Evolutionary conservation across 352 stramenopile genomes (phyloP).

Genomic region (Thraustochytrium striatum): DNA sequence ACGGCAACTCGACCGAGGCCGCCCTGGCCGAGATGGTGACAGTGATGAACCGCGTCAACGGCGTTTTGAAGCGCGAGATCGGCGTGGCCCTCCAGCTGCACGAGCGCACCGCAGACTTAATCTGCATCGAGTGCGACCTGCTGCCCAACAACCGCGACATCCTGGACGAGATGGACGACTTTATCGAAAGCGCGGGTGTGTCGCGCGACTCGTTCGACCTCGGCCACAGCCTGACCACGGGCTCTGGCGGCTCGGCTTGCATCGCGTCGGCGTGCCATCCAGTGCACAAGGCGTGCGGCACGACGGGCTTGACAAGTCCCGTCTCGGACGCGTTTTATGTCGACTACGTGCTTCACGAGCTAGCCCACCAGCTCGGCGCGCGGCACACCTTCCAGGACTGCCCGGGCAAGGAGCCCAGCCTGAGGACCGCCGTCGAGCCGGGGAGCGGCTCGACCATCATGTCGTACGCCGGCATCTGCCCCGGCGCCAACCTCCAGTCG

Average conservation of each 20-base stretch:
- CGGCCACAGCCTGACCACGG: neutral
- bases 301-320: constrained; percentile 2
- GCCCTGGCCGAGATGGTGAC: neutral
- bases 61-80: neutral
- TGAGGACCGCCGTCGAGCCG: constrained; percentile 25
- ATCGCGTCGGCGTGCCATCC: too few species aligned
- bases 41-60: neutral
- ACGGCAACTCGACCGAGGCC: constrained; percentile 5
- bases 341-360: constrained; percentile 37
- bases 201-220: neutral
- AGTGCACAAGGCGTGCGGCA: constrained; percentile 13
- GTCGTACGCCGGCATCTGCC: constrained; percentile 43
- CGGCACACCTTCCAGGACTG: constrained; percentile 9
- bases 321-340: constrained; percentile 27
- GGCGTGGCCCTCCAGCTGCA: neutral
- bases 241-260: neutral
- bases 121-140: neutral
- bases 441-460: constrained; percentile 46
- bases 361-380: constrained; percentile 16
- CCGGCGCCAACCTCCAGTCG: constrained; percentile 1
- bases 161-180: neutral
- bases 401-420: too few species aligned
- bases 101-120: neutral
- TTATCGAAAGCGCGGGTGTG: neutral
- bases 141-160: constrained; percentile 3